Base-by-base conservation (phyloP, 1,284 basidiomycete species). In the Fomitiporia mediterranea region DNA sequence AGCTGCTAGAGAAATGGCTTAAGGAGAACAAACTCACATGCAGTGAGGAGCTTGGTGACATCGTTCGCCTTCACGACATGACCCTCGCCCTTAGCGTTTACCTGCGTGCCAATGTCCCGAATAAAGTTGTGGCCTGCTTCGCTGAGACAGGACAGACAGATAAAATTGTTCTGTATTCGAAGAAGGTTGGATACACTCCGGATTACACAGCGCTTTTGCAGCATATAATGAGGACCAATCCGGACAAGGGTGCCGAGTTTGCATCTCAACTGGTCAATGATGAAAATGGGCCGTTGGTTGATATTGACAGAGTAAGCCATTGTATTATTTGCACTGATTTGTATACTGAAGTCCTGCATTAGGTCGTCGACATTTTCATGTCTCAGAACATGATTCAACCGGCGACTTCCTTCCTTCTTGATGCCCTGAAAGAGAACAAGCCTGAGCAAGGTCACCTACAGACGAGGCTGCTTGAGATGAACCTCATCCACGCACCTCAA, bases 1-100 rank as follows among this genome's bases (percentile, higher is more conserved):
- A 98, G 68, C 77, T 99, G 44, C 80, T 99, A 25, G 97, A 99
- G 76, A 99, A 99, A 69, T 99, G 97, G 97, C 76, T 99, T 63
- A 99, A 99, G 76, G 97, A 99, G 80, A 98, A 98, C 78, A 99
- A 99, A 83, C 87, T 99, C 62, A 96, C 97, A 60, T 99, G 97
- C 77, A 94, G 89, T 67, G 97, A 99, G 73, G 96, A 99, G 73
- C 86, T 99, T 17, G 97, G 97, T 59, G 97, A 99, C 70, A 91
- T 99, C 62, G 97, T 98, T 55, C 89, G 97, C 51, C 74, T 89
- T 47, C 88, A 94, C 70, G 97, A 99, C 72, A 94, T 99, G 90
- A 98, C 94, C 4, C 83, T 99, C 57, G 97, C 97, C n/a, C 82
- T 99, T 52, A 97, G 94, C 62, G 95, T 99, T 59, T 99, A 99